Evolutionary conservation across 2,329 filamentous ascomycete species (phyloP).

Genomic region (Leptographium wingfieldii): DNA sequence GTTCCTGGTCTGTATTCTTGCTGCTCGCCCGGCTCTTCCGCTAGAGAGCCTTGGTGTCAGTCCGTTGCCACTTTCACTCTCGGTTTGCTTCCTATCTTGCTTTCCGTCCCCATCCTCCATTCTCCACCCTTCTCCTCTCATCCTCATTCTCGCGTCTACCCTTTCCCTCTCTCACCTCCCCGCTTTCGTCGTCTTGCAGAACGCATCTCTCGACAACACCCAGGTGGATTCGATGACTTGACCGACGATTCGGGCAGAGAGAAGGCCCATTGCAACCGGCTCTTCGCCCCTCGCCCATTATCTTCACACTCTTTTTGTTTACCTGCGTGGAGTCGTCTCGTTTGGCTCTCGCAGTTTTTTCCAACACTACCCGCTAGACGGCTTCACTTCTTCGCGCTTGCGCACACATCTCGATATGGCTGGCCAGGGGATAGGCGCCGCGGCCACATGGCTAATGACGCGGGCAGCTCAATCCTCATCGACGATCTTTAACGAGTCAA

Average conservation of each 20-base stretch:
- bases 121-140: background rate
- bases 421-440: constrained; percentile 12
- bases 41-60: background rate
- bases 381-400: background rate
- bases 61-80: background rate
- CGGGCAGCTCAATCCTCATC: constrained; percentile 15
- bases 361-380: background rate
- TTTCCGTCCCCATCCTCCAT: constrained; percentile 10
- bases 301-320: background rate
- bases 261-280: constrained; percentile 18
- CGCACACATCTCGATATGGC: constrained; percentile 7
- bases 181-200: constrained; percentile 11
- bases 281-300: constrained; percentile 2
- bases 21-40: constrained; percentile 2
- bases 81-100: constrained; percentile 8
- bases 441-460: constrained; percentile 18
- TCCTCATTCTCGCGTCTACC: background rate
- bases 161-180: constrained; percentile 13
- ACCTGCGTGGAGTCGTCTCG: background rate
- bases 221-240: constrained; percentile 31
- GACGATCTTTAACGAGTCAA: background rate
- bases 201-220: constrained; percentile 17
- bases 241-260: constrained; percentile 22
- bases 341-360: background rate
- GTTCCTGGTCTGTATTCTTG: constrained; percentile 11